Evolutionary conservation across 2,329 filamentous ascomycete species (phyloP), one percentile per base, ranked within the genome.

Genomic region (Cytospora piceicola): DNA sequence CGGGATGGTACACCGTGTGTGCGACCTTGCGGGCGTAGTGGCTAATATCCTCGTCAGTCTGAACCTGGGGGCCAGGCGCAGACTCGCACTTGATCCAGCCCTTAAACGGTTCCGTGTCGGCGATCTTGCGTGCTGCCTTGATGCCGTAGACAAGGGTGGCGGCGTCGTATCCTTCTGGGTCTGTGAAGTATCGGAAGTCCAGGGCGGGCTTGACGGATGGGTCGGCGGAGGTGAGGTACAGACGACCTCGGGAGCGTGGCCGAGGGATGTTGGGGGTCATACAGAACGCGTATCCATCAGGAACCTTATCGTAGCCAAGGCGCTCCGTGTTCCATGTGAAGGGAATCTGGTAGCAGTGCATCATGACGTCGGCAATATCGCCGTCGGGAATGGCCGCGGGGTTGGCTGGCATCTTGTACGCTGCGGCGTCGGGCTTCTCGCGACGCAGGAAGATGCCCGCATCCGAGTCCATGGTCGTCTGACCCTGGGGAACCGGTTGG

Each of bases 331-430:
- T 96, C 71, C 93, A 87, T 69, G 89, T 91, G 80, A 96, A 96
- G 62, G 93, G 93, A 71, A 96, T 96, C 79, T 96, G 93, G 82
- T 96, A 96, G 85, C 93, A 96, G 81, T 96, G 66, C 90, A 95
- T 95, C 93, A 96, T 96, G 73, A 96, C 80, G 74, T 97, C 93
- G 69, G 90, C 91, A 63, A 91, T 89, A 68, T 90, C 85, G 61
- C 90, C 90, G 71, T 96, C 92, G 2, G 80, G 76, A 51, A 85
- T 73, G 7, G 75, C 77, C n/a, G 78, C 73, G 20, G 83, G 81
- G 69, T 82, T 84, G 69, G 83, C 82, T 8, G 79, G 76, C 15
- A 75, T 75, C 67, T 79, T 78, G 69, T 80, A 80, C 64, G 85
- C 85, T 4, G 83, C 85, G 2, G 92, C 90, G 73, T 94, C 88